Evolutionary conservation across 2,329 filamentous ascomycete species (phyloP).

Genomic region (Xylariaceae sp.): DNA sequence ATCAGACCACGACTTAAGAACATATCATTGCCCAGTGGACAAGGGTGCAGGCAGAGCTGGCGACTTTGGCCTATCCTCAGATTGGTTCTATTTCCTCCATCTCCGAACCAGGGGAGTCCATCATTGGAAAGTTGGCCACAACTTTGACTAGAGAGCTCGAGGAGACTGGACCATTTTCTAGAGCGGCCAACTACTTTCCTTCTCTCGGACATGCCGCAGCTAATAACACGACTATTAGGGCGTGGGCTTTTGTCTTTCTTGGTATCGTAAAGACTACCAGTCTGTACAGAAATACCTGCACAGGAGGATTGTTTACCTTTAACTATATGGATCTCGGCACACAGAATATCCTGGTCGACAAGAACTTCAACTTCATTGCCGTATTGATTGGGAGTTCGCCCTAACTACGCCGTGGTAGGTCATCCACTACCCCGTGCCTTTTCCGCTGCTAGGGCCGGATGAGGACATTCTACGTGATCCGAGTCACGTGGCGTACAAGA

Average conservation of each 20-base stretch:
- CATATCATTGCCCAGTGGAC: constrained; percentile 23
- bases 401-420: constrained; percentile 40
- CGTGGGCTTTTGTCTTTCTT: constrained; percentile 32
- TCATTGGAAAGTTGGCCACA: constrained; percentile 29
- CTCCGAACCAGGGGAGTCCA: constrained; percentile 26
- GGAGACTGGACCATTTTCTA: constrained; percentile 31
- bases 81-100: constrained; percentile 37
- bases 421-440: constrained; percentile 41
- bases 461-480: constrained; percentile 27
- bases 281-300: constrained; percentile 27
- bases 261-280: constrained; percentile 33
- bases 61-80: constrained; percentile 28
- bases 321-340: constrained; percentile 44
- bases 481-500: constrained; percentile 25
- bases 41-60: constrained; percentile 30
- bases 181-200: constrained; percentile 31
- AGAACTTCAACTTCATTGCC: constrained; percentile 39
- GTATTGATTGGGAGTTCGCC: constrained; percentile 44
- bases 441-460: constrained; percentile 32
- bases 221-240: constrained; percentile 12
- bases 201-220: constrained; percentile 29
- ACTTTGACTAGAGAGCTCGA: constrained; percentile 18
- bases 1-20: constrained; percentile 14
- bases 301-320: constrained; percentile 30
- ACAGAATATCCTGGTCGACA: constrained; percentile 43